Evolutionary conservation across 1,284 basidiomycete species (phyloP).

Genomic region (Fomitopsis schrenkii): DNA sequence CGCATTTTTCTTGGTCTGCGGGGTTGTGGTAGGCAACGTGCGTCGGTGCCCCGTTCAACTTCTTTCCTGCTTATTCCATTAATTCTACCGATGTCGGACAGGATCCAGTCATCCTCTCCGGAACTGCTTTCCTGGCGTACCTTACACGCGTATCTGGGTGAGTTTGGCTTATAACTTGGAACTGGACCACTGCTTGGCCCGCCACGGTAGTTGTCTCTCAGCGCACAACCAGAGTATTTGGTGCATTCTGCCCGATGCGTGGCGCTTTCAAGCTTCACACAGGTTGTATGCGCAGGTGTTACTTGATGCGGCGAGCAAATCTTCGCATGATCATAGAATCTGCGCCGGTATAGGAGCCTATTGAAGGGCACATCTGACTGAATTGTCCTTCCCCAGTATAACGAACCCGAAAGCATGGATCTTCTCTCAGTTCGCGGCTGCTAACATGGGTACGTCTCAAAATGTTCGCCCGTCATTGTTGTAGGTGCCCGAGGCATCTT

Average conservation of each 20-base stretch:
- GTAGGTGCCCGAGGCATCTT: neutral
- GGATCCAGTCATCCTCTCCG: slow-evolving; percentile 83
- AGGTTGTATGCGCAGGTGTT: no score
- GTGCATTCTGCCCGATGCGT: no score
- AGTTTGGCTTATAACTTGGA: slow-evolving; percentile 16
- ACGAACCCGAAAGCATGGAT: slow-evolving; percentile 59
- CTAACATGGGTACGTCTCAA: slow-evolving; percentile 68
- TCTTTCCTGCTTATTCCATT: no score
- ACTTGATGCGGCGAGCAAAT: no score
- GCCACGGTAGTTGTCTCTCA: no score
- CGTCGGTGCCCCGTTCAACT: slow-evolving; percentile 11
- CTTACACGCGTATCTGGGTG: slow-evolving; percentile 72
- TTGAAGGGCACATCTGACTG: neutral
- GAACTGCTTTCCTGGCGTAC: slow-evolving; percentile 85
- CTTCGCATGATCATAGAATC: no score
- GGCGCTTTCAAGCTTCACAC: no score
- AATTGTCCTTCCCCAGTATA: slow-evolving; percentile 30
- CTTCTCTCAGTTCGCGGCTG: slow-evolving; percentile 67
- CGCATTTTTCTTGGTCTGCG: slow-evolving; percentile 53
- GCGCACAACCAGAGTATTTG: no score
- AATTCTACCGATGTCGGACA: slow-evolving; percentile 11
- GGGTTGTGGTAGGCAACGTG: slow-evolving; percentile 81
- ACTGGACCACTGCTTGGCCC: no score
- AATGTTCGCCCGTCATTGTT: slow-evolving; percentile 30
- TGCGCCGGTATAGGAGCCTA: no score